Evolutionary conservation across 768 basidiomycete species (phyloP), one percentile per base, ranked within the genome.

Genomic region (Mycena crocata): DNA sequence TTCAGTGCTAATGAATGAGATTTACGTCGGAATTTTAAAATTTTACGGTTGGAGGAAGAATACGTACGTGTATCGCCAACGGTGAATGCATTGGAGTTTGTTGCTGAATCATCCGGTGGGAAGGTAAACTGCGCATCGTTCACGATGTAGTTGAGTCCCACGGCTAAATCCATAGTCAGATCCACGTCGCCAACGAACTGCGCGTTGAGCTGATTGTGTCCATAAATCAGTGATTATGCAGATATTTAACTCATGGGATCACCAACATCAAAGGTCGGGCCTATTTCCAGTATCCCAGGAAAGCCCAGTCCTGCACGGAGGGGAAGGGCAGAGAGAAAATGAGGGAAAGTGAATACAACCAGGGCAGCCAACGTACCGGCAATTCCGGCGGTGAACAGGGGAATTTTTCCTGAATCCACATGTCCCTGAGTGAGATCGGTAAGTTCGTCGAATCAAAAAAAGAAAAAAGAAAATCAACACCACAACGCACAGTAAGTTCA

Each of bases 231-330:
- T 0, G 57, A 4, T 9, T 32, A 24, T 15, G 31, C 24, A 14
- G 30, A 30, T 2, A 21, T 8, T 19, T 3, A 19, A 14, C 40
- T 42, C 35, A 42, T n/a, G 28, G n/a, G 17, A 42, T 14, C 23
- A 15, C 59, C 5, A 9, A 49, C 57, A 24, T 62, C 9, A 56
- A 67, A 67, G 6, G 55, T 46, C 1, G 66, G 66, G 12, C 66
- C 87, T 32, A 88, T 70, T 14, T 77, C 79, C 28, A 88, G 65
- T 54, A 88, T 78, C 1, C 86, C 84, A 39, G 85, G 84, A 72
- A 87, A 81, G 68, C 83, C 80, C n/a, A 87, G 78, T 2, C 61
- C 59, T 58, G 23, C 5, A 28, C 17, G 5, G 9, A 21, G 6
- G 26, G 14, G 8, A 12, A 32, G 28, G 21, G 46, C 8, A 21